Evolutionary conservation across 495 filamentous ascomycete genomes (phyloP).

Genomic region (Penicillium crystallinum): DNA sequence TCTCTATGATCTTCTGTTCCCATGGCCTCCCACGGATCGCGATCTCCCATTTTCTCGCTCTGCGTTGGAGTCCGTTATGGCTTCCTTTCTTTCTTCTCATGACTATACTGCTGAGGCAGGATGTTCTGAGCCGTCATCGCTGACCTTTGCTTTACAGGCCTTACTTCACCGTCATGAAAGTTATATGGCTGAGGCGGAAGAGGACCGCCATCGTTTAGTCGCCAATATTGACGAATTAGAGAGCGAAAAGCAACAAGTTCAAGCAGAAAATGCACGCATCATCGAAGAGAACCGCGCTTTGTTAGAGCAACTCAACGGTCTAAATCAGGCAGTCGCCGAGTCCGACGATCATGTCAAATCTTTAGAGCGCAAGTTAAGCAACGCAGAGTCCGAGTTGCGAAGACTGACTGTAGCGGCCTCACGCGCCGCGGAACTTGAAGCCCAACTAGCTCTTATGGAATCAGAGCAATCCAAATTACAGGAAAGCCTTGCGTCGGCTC

Average conservation of each 20-base stretch:
- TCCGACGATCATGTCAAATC: constrained; percentile 69
- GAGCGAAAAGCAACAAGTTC: constrained; percentile 66
- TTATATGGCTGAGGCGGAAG: constrained; percentile 85
- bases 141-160: constrained; percentile 77
- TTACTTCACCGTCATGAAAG: constrained; percentile 86
- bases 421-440: constrained; percentile 70
- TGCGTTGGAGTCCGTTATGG: constrained; percentile 39
- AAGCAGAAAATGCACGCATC: constrained; percentile 64
- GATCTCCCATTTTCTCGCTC: constrained; percentile 26
- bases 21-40: constrained; percentile 14
- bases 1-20: not conserved
- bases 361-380: constrained; percentile 66
- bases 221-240: constrained; percentile 71
- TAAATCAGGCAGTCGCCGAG: constrained; percentile 68
- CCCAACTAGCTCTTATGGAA: constrained; percentile 71
- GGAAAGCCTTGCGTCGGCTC: constrained; percentile 54
- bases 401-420: constrained; percentile 66
- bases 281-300: constrained; percentile 76
- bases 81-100: constrained; percentile 19
- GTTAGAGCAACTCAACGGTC: constrained; percentile 71
- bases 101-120: constrained; percentile 15
- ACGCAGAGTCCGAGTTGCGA: constrained; percentile 69
- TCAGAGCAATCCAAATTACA: constrained; percentile 71
- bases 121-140: constrained; percentile 39
- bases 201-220: constrained; percentile 65